Base-by-base conservation (phyloP, 257 asterid species). In the Nicotiana obtusifolia region DNA sequence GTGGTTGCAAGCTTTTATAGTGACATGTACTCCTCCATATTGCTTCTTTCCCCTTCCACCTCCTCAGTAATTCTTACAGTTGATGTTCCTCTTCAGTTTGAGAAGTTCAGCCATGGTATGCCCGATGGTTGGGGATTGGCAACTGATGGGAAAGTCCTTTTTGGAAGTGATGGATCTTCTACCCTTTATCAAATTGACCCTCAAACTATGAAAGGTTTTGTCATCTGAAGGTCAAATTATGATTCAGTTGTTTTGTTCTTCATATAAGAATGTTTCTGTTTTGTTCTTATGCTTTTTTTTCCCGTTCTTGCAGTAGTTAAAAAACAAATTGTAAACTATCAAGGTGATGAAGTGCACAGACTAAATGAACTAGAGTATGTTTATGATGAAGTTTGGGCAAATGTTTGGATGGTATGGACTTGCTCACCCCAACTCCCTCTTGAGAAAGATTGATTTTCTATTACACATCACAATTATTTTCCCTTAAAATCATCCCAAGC, bases 121-220 rank as follows among this genome's bases (percentile, higher is more conserved):
- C 81, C 88, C 68, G 99, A 96, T 89, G 99, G 99, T 57, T 96
- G 99, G 99, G 98, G 99, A 30, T 87, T 94, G 92, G 94, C 99
- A 82, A 96, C 97, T 61, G 92, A 96, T 82, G 98, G 93, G 67
- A 85, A 89, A 84, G 75, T 91, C 83, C 26, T 96, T 83, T 94
- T 88, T 84, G 99, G 99, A 81, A 91, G 91, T 79, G 99, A 94
- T 88, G 99, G 99, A 86, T 83, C 93, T 83, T 96, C 99, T 83
- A 89, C 92, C 16, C 81, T 96, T 87, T 96, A 96, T 87, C 89
- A 89, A 76, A 88, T 96, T 81, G 92, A 91, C 71, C 97, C 97
- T 82, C 87, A 83, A 78, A 87, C 95, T 17, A 86, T 93, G 69
- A 90, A 89, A 93, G 97, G 99, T 94, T 60, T 83, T 77, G 31